Conservation (phyloP, 306 rosid species). For the Astragalus membranaceus region DNA sequence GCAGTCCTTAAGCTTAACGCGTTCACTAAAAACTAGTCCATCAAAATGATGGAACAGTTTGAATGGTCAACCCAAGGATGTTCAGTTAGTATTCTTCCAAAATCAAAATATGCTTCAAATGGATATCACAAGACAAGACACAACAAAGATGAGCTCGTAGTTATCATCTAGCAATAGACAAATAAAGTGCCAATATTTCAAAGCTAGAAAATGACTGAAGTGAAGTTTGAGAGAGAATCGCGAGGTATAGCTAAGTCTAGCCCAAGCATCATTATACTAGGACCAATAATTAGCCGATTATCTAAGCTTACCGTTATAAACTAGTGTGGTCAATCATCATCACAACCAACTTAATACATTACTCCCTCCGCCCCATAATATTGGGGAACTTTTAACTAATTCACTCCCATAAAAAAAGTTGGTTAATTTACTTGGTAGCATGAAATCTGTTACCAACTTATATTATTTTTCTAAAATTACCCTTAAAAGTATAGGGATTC, state of each 20-base stretch:
- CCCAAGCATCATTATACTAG: not conserved
- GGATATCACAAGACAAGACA: not conserved
- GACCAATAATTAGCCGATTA: not conserved
- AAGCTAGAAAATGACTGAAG: not conserved
- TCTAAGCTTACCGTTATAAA: not conserved
- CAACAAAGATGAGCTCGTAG: not conserved
- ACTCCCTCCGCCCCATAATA: too few relatives aligned
- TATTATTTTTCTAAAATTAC: too few relatives aligned
- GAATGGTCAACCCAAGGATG: not conserved
- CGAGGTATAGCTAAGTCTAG: not conserved
- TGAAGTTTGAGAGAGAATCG: not conserved
- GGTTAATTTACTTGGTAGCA: too few relatives aligned
- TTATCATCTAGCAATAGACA: not conserved
- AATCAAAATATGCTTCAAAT: not conserved
- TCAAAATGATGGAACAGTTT: not conserved
- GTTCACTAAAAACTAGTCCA: not conserved
- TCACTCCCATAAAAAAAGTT: too few relatives aligned
- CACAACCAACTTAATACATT: not conserved
- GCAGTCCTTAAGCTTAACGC: conserved; percentile 5
- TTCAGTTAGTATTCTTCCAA: not conserved
- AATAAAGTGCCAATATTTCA: not conserved
- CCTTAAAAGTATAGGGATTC: too few relatives aligned
- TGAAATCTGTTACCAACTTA: too few relatives aligned
- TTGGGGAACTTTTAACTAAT: too few relatives aligned
- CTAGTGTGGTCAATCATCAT: not conserved